Evolutionary conservation across 495 filamentous ascomycete species (phyloP), one percentile per base, ranked within the genome.

Genomic region (Polyplosphaeria fusca): DNA sequence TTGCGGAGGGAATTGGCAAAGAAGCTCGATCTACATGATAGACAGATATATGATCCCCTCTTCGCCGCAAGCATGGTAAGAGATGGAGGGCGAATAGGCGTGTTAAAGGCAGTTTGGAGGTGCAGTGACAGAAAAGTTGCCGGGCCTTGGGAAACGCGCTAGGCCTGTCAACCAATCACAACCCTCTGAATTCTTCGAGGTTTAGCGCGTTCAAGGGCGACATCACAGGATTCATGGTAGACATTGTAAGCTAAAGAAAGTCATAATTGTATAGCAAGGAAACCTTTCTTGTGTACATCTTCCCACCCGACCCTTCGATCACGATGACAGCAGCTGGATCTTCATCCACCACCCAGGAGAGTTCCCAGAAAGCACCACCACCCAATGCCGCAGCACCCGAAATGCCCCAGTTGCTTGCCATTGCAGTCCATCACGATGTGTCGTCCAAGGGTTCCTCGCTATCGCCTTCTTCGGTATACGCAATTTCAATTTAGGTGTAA

Each of bases 1-100:
- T n/a, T n/a, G n/a, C n/a, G n/a, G n/a, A n/a, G n/a, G n/a, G n/a
- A n/a, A n/a, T n/a, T n/a, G n/a, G n/a, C 46, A 30, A 57, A 30
- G 52, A 64, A 42, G 14, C 25, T 58, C 25, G 58, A 41, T 54
- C 62, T 61, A 47, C 62, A 65, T 47, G 62, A 39, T 27, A 57
- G 22, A 50, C 62, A 65, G 42, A 65, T 37, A 13, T 47, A 53
- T 7, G 39, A 47, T 2, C 57, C 20, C 3, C 38, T 40, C 32
- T 38, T 52, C 49, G 28, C 58, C 35, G 47, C 35, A 12, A 65
- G 47, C 62, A 65, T 65, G 19, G 22, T 55, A 60, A 18, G 19
- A 22, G 43, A 11, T 47, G 24, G 37, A 27, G 24, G 40, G 25
- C 0, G 22, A 19, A n/a, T 9, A 7, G 30, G 14, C 20, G 39